Percentiles rank a stretch among this genome's conserved stretches.
phyloP scores from a whole-genome alignment of 768 basidiomycete species.

The Tulasnella sp. region DNA sequence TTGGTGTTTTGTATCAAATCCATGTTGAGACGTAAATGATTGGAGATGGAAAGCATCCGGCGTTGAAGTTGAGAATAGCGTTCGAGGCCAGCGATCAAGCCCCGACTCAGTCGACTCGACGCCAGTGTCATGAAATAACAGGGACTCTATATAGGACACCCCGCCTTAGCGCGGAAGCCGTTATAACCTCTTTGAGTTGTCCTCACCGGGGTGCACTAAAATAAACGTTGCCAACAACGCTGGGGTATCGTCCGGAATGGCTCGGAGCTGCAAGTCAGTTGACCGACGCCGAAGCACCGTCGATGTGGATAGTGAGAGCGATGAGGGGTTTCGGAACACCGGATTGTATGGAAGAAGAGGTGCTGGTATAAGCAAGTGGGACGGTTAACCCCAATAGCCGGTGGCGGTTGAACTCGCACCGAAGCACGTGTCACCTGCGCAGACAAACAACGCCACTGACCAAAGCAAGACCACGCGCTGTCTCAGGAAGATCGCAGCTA shows the following conservation, averaged over 20 bases:
- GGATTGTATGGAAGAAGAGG: neutral
- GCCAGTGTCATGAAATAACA: neutral
- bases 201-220: neutral
- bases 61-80: neutral
- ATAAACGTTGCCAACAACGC: neutral
- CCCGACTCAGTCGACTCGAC: neutral
- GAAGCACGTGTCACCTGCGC: neutral
- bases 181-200: neutral
- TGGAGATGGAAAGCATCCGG: neutral
- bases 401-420: neutral
- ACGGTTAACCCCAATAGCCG: neutral
- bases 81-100: neutral
- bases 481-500: neutral
- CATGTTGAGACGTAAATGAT: conserved; percentile 1
- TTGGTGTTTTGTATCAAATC: conserved; percentile 16
- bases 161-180: neutral
- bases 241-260: neutral
- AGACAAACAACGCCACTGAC: neutral
- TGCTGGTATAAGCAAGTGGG: neutral
- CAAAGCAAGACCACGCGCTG: neutral
- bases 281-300: neutral
- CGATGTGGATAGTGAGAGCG: neutral
- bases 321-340: neutral
- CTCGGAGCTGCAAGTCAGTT: neutral
- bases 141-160: neutral